Base-by-base conservation (phyloP, 2,329 filamentous ascomycete species). In the Waltergamsia citrina region DNA sequence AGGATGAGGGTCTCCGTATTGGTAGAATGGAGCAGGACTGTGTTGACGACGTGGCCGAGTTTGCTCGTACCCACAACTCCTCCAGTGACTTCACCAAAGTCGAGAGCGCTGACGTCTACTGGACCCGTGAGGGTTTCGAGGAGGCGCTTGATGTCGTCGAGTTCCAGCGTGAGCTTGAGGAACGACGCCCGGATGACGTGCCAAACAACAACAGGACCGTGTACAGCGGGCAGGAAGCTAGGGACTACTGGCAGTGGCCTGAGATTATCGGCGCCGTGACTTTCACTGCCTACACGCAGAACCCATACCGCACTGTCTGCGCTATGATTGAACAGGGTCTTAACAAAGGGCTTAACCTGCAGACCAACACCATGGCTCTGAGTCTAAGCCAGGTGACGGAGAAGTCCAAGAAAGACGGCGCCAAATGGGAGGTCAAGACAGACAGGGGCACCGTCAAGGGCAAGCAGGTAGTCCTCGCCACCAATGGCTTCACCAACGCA, bases 401-500 rank as follows among this genome's bases (percentile, higher is more conserved):
- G 15, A 25, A 26, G 21, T 25, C 30, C 23, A n/a, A n/a, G n/a
- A 41, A 43, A 25, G 35, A 22, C 15, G 42, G 42, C 0, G 39
- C 37, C n/a, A 38, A 15, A 3, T 69, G 63, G 60, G 36, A 36
- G 6, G 50, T 71, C 2, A 34, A 53, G 22, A 74, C 68, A 2
- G 35, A 50, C 2, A 53, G 62, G 5, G 70, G 69, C 3, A 41
- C 34, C 0, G 56, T 74, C 7, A 38, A 19, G 7, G 61, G 66
- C 0, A 47, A 46, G 11, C 57, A 56, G 25, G 61, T 73, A 9
- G 56, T 74, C 6, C 48, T 73, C 22, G 69, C 69, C 8, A 73
- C 69, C 11, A 74, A 74, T 42, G 69, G 56, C 11, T 73, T 72
- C 47, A 67, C 68, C 6, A 63, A 62, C 2, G 53, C 50, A 5